These are phyloP conservation scores for Pezicula rhizophila DNA, from an alignment of 2,329 filamentous ascomycete species.

Conservation along the genomic window DNA sequence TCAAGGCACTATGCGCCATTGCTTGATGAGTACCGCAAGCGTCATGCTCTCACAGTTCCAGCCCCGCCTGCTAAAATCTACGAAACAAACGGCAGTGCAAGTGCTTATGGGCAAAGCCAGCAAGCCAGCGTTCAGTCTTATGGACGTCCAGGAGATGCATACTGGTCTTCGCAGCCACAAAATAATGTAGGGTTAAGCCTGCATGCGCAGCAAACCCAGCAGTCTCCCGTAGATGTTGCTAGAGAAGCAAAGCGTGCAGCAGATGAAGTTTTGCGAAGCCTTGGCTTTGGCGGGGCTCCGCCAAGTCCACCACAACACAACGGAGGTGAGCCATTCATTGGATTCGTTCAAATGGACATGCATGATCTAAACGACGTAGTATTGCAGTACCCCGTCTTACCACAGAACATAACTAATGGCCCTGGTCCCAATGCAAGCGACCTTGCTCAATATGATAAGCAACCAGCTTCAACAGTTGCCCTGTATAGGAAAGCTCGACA, in stretches of 20 bases:
- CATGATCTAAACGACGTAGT: background rate
- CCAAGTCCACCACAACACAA: slow-evolving; percentile 5
- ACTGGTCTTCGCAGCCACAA: no score
- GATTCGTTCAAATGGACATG: background rate
- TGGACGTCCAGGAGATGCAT: no score
- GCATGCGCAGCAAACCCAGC: background rate
- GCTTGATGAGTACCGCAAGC: slow-evolving; percentile 37
- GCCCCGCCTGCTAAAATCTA: slow-evolving; percentile 4
- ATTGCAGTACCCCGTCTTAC: no score
- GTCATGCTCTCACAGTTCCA: slow-evolving; percentile 23
- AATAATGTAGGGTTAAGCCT: background rate
- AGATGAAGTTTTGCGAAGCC: background rate
- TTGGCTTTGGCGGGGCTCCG: background rate
- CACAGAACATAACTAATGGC: slow-evolving; percentile 1
- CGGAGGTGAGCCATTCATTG: slow-evolving; percentile 7
- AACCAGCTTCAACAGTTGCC: slow-evolving; percentile 43
- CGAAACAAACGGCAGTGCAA: background rate
- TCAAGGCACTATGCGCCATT: slow-evolving; percentile 50
- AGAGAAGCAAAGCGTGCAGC: no score
- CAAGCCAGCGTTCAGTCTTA: no score
- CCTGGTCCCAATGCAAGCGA: background rate
- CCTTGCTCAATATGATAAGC: slow-evolving; percentile 26
- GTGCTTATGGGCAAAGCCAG: slow-evolving; percentile 3
- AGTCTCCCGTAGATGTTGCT: background rate
- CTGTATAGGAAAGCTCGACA: slow-evolving; percentile 51